Base-by-base conservation (phyloP, 2,329 filamentous ascomycete genomes). In the Phoma sp. region DNA sequence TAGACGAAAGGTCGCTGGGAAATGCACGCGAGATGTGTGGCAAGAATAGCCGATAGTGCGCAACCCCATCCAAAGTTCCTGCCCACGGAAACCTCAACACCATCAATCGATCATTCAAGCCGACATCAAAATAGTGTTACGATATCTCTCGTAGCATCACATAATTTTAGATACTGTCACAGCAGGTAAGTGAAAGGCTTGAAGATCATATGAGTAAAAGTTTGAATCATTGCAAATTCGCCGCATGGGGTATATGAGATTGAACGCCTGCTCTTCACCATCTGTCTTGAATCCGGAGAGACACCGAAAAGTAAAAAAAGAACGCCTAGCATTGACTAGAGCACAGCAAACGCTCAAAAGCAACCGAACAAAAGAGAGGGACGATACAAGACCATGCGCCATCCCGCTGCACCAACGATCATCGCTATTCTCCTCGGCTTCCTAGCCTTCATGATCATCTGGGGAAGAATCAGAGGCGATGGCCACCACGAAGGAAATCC, bases 401-500 rank as follows among this genome's bases (percentile, higher is more conserved):
- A 74, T 55, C 72, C 72, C 7, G 71, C 70, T 3, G 72, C 72
- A 9, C 70, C 71, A 21, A 69, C 66, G 2, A 55, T 74, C 13
- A 65, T 74, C 24, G 67, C 70, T n/a, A 52, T 70, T 2, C 62
- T 75, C 0, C 61, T 75, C 0, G 68, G 70, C 1, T 67, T 75
- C 24, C 58, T 75, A 13, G 43, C 60, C 6, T 61, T 68, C 22
- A 62, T 75, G 48, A 17, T 73, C 2, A 29, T 72, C 8, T 72
- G 64, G 62, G 61, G 65, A 19, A 61, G 61, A 37, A 45, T 63
- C 29, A 51, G 66, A 22, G 53, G 53, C 43, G 69, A 69, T 38
- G 71, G 64, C 8, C 67, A 74, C 36, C 72, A 75, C 57, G 72
- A 75, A 43, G 72, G 72, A n/a, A 74, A 75, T 48, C 72, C 72